Evolutionary conservation across 306 rosid species (phyloP).

Genomic region (Begonia peltatifolia): DNA sequence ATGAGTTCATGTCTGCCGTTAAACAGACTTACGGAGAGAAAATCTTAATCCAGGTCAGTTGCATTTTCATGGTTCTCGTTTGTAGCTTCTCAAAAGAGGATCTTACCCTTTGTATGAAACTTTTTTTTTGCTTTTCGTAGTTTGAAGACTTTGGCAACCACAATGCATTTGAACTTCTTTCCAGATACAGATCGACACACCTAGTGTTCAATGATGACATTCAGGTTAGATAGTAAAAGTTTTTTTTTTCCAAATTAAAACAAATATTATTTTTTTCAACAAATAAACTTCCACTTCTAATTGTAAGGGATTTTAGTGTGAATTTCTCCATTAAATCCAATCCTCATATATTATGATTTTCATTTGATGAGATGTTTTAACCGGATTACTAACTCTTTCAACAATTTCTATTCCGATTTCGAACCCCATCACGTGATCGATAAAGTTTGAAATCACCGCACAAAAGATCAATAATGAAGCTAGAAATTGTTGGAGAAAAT

Average conservation of each 20-base stretch:
- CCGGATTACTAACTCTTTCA: too few species aligned
- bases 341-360: too few species aligned
- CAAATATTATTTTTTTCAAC: too few species aligned
- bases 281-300: too few species aligned
- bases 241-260: too few species aligned
- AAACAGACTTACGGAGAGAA: constrained; percentile 96
- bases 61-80: constrained; percentile 14
- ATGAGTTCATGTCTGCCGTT: constrained; percentile 84
- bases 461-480: too few species aligned
- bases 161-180: constrained; percentile 83
- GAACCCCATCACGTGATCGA: too few species aligned
- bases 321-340: too few species aligned
- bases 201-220: constrained; percentile 95
- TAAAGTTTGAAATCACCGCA: too few species aligned
- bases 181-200: constrained; percentile 61
- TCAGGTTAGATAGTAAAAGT: constrained; percentile 31
- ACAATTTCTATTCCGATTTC: too few species aligned
- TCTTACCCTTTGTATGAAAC: background rate
- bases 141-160: constrained; percentile 95
- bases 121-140: constrained; percentile 24
- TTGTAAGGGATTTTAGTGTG: background rate
- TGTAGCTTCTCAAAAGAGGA: background rate
- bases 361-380: too few species aligned
- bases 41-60: constrained; percentile 68
- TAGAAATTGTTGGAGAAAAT: too few species aligned